A percentile compares a stretch with the other conserved stretches of the same genome.
Conservation (phyloP, 108 stramenopile genomes). For the Cyclotella distinguenda region DNA sequence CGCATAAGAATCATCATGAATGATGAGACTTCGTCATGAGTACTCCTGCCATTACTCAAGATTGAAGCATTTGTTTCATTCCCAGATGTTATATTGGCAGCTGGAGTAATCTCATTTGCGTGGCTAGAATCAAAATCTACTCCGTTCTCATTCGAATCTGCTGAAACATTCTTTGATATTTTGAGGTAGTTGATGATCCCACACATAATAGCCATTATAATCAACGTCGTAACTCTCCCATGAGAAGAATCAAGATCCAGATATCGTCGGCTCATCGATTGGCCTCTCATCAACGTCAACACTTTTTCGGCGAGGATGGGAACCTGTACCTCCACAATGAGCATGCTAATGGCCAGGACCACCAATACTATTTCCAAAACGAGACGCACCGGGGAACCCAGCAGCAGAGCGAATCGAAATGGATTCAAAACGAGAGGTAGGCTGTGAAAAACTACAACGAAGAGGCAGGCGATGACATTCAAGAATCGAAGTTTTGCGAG, state of each 20-base stretch:
- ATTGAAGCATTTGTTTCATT: not conserved
- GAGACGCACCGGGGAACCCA: slow-evolving; percentile 10
- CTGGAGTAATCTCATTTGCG: not conserved
- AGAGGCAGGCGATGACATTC: slow-evolving; percentile 18
- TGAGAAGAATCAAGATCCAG: slow-evolving; percentile 26
- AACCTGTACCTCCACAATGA: slow-evolving; percentile 19
- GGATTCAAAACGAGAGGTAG: slow-evolving; percentile 28
- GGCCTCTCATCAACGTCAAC: slow-evolving; percentile 2
- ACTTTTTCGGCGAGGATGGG: slow-evolving; percentile 26
- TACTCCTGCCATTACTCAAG: not conserved
- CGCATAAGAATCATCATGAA: slow-evolving; percentile 4
- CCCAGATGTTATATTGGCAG: not conserved
- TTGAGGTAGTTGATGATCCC: slow-evolving; percentile 17
- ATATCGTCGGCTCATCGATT: not conserved
- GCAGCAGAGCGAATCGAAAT: slow-evolving; percentile 8
- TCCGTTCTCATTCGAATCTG: not conserved
- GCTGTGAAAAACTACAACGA: slow-evolving; percentile 14
- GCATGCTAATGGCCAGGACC: slow-evolving; percentile 1
- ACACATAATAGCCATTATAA: slow-evolving; percentile 15
- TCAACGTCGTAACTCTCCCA: slow-evolving; percentile 20
- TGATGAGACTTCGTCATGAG: not conserved
- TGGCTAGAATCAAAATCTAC: not conserved
- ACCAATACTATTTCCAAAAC: slow-evolving; percentile 13
- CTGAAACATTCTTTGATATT: too few relatives aligned
- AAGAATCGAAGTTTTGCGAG: slow-evolving; percentile 28